These are phyloP conservation scores for Hypoxylon sp. DNA, from an alignment of 2,329 filamentous ascomycete species.

Conservation along the genomic window DNA sequence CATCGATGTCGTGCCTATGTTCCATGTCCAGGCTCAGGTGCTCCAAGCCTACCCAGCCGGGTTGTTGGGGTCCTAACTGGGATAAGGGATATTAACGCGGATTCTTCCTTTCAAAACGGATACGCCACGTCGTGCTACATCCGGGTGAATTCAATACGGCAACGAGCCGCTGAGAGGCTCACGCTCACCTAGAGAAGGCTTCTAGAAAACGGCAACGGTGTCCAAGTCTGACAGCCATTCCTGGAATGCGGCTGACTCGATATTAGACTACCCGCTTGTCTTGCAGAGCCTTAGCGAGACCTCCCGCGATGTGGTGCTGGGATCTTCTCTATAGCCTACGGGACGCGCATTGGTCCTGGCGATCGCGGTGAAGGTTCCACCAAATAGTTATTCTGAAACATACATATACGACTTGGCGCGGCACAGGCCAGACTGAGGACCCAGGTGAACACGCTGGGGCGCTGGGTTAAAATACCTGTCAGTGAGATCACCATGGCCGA, in stretches of 20 bases:
- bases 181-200: conserved; percentile 35
- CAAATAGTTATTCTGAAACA: conserved; percentile 48
- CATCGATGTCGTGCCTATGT: conserved; percentile 28
- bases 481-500: conserved; percentile 36
- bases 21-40: conserved; percentile 27
- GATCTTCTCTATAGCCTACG: conserved; percentile 31
- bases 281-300: conserved; percentile 39
- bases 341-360: conserved; percentile 47
- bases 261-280: conserved; percentile 42
- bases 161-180: conserved; percentile 28
- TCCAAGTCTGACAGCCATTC: conserved; percentile 33
- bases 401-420: conserved; percentile 47
- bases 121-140: conserved; percentile 35
- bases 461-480: conserved; percentile 35
- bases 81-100: conserved; percentile 36
- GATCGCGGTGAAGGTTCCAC: conserved; percentile 46
- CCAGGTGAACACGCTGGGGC: conserved; percentile 6
- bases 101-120: conserved; percentile 32
- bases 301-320: conserved; percentile 40
- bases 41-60: conserved; percentile 31
- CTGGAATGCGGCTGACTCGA: conserved; percentile 45
- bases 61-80: conserved; percentile 29
- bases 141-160: conserved; percentile 37
- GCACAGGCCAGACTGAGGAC: conserved; percentile 43
- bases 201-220: conserved; percentile 40